Base-by-base conservation (phyloP, 768 basidiomycete genomes). In the Lanmaoa pseudosensibilis region DNA sequence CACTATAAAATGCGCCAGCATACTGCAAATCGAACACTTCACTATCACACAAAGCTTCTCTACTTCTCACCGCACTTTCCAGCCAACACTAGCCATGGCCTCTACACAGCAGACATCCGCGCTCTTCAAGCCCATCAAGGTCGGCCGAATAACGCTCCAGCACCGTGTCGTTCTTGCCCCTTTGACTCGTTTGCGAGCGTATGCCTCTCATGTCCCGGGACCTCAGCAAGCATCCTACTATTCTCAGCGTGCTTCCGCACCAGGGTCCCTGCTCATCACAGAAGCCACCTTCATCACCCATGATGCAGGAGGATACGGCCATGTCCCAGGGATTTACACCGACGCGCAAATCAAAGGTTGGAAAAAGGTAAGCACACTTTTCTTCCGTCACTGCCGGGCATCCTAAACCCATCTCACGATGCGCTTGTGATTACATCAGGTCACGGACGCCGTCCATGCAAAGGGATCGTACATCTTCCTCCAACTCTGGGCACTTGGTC, bases 311-410 rank as follows among this genome's bases (percentile, higher is more conserved):
- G 85, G 83, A 2, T 74, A 70, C 40, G 49, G 55, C 2, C 69
- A 82, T 52, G 77, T 80, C 0, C 88, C 88, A 2, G 88, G 88
- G 0, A 82, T 89, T 51, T 89, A 80, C 76, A 82, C 67, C n/a
- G 66, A 78, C 3, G 82, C 79, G 21, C 89, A 92, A 59, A 78
- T 78, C 32, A 55, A 63, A 10, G 76, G 61, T 0, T 85, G 84
- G 84, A 82, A 79, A 60, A 61, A 68, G 61, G 80, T 79, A 33
- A 6, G 45, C 34, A n/a, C 12, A 2, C 1, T 23, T 15, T 8
- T 6, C 12, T 33, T 32, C 3, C 2, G 15, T 12, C n/a, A n/a
- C n/a, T n/a, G n/a, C n/a, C n/a, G n/a, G n/a, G n/a, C 32, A 27
- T 19, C 25, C 21, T 1, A 18, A 15, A n/a, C n/a, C 13, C 12